phyloP scores from a whole-genome alignment of 2,329 filamentous ascomycete species.

The Aureobasidium sp. region DNA sequence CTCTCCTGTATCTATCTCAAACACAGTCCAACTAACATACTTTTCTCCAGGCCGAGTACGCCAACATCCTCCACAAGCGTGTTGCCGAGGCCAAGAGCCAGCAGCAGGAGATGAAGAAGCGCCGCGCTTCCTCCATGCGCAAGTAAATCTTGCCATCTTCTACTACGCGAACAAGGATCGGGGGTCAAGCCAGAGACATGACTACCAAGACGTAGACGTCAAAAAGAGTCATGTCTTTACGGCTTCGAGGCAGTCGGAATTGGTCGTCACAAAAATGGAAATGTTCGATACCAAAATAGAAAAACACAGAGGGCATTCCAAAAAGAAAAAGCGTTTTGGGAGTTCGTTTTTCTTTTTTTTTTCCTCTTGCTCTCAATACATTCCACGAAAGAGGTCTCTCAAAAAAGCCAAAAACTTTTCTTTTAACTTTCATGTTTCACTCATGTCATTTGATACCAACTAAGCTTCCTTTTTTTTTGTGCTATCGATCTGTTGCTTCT shows the following conservation, averaged over 20 bases:
- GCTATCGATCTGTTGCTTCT: too few relatives aligned
- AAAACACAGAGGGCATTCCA: background rate
- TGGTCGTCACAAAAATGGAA: slow-evolving; percentile 10
- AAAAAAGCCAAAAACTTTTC: slow-evolving; percentile 1
- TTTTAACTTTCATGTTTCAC: background rate
- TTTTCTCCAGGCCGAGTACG: slow-evolving; percentile 77
- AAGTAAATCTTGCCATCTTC: slow-evolving; percentile 49
- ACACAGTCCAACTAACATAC: slow-evolving; percentile 31
- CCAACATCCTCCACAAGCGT: slow-evolving; percentile 92
- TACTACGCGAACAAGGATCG: background rate
- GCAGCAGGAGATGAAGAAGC: slow-evolving; percentile 92
- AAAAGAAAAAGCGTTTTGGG: slow-evolving; percentile 13
- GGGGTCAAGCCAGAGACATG: background rate
- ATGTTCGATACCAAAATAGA: slow-evolving; percentile 7
- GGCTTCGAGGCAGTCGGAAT: slow-evolving; percentile 5
- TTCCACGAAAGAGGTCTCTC: slow-evolving; percentile 11
- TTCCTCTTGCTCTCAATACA: background rate
- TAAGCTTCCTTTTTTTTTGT: slow-evolving; percentile 9
- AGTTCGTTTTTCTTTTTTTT: slow-evolving; percentile 7
- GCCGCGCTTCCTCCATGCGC: slow-evolving; percentile 90
- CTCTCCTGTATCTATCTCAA: background rate
- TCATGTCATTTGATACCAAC: slow-evolving; percentile 11
- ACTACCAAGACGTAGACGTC: background rate
- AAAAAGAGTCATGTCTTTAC: slow-evolving; percentile 8
- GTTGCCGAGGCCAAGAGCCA: slow-evolving; percentile 91